A percentile compares a stretch with the other conserved stretches of the same genome.
Evolutionary conservation across 176 grass and related monocot species (phyloP).

Genomic region (Eragrostis curvula): DNA sequence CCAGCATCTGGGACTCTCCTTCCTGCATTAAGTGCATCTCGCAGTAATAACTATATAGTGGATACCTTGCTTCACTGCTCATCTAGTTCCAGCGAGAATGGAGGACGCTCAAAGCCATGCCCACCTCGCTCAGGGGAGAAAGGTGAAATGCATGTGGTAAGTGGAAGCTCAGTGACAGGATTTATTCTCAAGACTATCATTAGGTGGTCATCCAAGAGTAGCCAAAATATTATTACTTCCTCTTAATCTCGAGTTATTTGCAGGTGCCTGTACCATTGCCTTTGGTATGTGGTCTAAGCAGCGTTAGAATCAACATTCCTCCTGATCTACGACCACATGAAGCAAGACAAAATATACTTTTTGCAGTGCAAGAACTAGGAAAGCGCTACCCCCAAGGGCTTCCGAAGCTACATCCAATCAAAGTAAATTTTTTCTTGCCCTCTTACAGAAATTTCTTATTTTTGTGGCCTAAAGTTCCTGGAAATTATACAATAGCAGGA

Average conservation of each 20-base stretch:
- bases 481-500: conserved; percentile 4
- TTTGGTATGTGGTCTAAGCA: conserved; percentile 82
- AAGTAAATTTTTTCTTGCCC: conserved; percentile 47
- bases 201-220: conserved; percentile 18
- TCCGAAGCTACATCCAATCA: conserved; percentile 88
- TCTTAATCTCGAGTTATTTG: conserved; percentile 36
- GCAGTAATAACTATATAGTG: conserved; percentile 75
- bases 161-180: conserved; percentile 52
- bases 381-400: conserved; percentile 94
- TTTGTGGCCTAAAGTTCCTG: neutral
- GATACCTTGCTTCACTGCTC: conserved; percentile 96
- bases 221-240: conserved; percentile 14
- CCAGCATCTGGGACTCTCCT: conserved; percentile 54
- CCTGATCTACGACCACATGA: conserved; percentile 85
- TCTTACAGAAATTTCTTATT: conserved; percentile 10
- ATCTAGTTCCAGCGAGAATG: conserved; percentile 70
- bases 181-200: conserved; percentile 36
- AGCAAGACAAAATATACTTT: conserved; percentile 96
- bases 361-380: conserved; percentile 92
- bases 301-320: conserved; percentile 95
- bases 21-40: conserved; percentile 65
- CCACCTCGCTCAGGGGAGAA: conserved; percentile 80
- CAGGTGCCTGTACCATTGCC: conserved; percentile 96
- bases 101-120: conserved; percentile 73
- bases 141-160: conserved; percentile 99